A percentile compares a stretch with the other conserved stretches of the same genome.
Evolutionary conservation across 306 rosid genomes (phyloP).

Genomic region (Adenanthera pavonina): DNA sequence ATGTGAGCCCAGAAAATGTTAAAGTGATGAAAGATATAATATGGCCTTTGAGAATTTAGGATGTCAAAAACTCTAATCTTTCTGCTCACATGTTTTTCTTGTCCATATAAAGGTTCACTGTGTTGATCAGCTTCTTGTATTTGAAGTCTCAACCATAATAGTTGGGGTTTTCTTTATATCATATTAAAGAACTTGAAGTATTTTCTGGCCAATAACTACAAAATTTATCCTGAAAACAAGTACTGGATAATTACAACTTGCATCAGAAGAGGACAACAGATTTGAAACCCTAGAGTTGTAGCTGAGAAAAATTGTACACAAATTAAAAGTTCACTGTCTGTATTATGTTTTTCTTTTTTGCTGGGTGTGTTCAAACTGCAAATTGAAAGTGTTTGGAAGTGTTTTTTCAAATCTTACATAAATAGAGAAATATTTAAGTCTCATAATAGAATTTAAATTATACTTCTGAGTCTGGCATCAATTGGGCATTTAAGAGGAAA

Average conservation of each 20-base stretch:
- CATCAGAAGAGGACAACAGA: not conserved
- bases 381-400: not conserved
- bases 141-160: not conserved
- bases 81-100: slow-evolving; percentile 56
- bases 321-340: not conserved
- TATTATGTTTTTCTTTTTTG: not conserved
- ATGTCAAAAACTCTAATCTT: slow-evolving; percentile 54
- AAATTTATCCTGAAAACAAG: not conserved
- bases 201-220: not conserved
- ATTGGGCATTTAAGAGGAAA: not conserved
- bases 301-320: not conserved
- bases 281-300: not conserved
- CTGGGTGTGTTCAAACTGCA: not conserved
- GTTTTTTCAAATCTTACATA: too few species aligned
- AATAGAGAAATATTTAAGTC: not conserved
- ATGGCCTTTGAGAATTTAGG: slow-evolving; percentile 57
- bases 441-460: not conserved
- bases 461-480: not conserved
- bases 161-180: not conserved
- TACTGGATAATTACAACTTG: not conserved
- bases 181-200: not conserved
- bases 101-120: not conserved
- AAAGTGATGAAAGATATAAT: slow-evolving; percentile 16
- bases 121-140: not conserved
- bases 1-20: slow-evolving; percentile 36